phyloP scores from a whole-genome alignment of 306 rosid genomes.

The Castanea sativa region DNA sequence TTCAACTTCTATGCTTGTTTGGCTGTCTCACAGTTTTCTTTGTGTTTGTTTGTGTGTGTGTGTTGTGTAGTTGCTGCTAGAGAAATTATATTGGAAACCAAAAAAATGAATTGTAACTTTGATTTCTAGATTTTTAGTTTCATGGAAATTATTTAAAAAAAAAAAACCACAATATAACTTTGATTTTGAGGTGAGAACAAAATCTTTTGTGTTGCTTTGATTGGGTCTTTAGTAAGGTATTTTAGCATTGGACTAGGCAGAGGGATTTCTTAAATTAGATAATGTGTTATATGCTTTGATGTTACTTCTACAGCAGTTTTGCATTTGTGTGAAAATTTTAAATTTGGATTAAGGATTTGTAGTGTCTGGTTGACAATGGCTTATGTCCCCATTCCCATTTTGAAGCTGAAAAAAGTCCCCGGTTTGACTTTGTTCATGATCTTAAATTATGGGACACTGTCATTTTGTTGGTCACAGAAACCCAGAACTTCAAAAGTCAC shows the following conservation, averaged over 20 bases:
- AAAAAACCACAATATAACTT: not conserved
- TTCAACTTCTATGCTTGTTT: not conserved
- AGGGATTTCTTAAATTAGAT: not conserved
- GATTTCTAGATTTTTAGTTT: not conserved
- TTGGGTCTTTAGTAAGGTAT: not conserved
- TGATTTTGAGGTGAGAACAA: not conserved
- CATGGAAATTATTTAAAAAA: not conserved
- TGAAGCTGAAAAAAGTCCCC: not conserved
- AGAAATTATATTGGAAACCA: too few species aligned
- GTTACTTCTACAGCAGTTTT: not conserved
- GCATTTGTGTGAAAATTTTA: not conserved
- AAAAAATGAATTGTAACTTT: not conserved
- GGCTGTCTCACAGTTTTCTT: too few species aligned
- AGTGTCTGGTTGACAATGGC: not conserved
- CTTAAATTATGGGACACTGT: not conserved
- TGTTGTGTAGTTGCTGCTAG: not conserved
- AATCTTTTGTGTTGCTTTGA: not conserved
- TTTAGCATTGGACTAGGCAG: not conserved
- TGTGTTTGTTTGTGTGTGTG: not conserved
- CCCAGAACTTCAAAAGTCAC: constrained; percentile 69
- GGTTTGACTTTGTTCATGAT: not conserved
- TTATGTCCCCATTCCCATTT: not conserved
- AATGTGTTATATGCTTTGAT: not conserved
- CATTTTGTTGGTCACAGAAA: constrained; percentile 44
- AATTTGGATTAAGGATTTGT: not conserved